Base-by-base conservation (phyloP, 345 rosid genomes). In the Ceriops decandra region DNA sequence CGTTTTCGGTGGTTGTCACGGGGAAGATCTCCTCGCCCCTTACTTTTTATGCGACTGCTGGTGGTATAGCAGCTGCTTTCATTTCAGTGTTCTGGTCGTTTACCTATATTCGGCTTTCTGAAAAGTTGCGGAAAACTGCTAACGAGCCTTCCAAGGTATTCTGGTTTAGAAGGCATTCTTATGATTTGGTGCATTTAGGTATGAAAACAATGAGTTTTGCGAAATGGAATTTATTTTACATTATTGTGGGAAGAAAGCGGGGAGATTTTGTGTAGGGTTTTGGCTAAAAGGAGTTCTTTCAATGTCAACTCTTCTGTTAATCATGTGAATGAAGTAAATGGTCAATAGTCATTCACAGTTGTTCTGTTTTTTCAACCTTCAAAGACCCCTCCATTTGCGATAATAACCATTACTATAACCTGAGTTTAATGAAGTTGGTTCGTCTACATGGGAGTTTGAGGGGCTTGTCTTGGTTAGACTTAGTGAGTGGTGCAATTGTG, bases 21-120 rank as follows among this genome's bases (percentile, higher is more conserved):
- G 98, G 98, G 76, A 90, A 84, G 77, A 77, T 91, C n/a, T 72
- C 90, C 15, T 90, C 98, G 0, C 98, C 98, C 24, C 79, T 87
- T 27, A 88, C 91, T 0, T 95, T 95, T 74, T 95, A 92, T 68
- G 87, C 97, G 10, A 95, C 99, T 28, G 80, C 93, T 6, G 92
- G 85, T 36, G 98, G 98, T 47, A 95, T 92, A 32, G 98, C 84
- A 5, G 99, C 99, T 53, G 84, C 91, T 0, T 95, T 92, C 76
- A 81, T 92, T 57, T 95, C 99, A 0, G 87, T 95, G 46, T 95
- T 95, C 70, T 95, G 95, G 96, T 95, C 99, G 2, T 95, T 92
- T 73, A 97, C 97, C 20, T 90, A 95, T 68, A 87, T 95, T 68
- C 84, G 91, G 21, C 92, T 95, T 35, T 86, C 99, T 0, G 99